phyloP scores from a whole-genome alignment of 352 stramenopile species.

The Phytophthora uliginosa region DNA sequence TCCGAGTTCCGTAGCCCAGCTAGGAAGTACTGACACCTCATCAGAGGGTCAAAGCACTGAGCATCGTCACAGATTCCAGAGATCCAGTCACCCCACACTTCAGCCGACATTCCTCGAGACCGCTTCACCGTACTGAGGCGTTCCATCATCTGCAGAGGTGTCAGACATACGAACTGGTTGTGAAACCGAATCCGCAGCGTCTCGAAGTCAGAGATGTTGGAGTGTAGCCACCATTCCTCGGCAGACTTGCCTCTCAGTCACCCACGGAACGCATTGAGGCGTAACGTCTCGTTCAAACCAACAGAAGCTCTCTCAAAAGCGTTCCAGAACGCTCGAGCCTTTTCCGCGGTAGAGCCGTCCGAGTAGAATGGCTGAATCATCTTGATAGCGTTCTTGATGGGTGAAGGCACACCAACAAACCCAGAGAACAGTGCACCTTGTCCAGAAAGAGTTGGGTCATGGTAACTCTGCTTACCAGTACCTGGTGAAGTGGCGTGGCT shows the following conservation, averaged over 20 bases:
- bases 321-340: background rate
- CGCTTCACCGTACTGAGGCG: background rate
- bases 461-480: background rate
- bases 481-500: too few species aligned
- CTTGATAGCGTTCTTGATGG: background rate
- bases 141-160: background rate
- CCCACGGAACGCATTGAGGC: background rate
- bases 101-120: background rate
- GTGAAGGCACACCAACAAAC: background rate
- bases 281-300: background rate
- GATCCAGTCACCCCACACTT: background rate
- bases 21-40: constrained; percentile 1
- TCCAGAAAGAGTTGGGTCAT: background rate
- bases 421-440: background rate
- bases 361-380: constrained; percentile 2
- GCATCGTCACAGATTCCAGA: background rate
- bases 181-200: background rate
- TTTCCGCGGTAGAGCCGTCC: background rate
- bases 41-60: background rate
- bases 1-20: background rate
- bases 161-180: background rate
- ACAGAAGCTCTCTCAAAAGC: background rate
- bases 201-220: background rate
- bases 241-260: constrained; percentile 2
- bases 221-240: constrained; percentile 5